Base-by-base conservation (phyloP, 2,329 filamentous ascomycete species). In the Pestalotiopsis sp. region DNA sequence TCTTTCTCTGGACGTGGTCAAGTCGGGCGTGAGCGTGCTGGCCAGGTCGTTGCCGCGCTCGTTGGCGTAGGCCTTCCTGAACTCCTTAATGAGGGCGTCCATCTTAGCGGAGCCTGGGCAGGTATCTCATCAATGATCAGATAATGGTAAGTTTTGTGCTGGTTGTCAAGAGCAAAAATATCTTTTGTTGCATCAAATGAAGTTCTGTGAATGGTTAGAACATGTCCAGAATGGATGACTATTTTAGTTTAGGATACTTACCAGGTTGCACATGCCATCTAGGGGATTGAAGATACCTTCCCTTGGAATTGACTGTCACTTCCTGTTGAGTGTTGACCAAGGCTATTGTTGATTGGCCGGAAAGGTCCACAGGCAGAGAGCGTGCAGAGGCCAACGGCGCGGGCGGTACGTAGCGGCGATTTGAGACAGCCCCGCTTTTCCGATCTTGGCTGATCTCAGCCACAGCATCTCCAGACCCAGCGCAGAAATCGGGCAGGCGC, bases 11-110 rank as follows among this genome's bases (percentile, higher is more conserved):
- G 93, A 84, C 61, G 87, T 74, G 3, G 92, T 88, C 63, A 92
- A 80, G 69, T 92, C 85, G 45, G 95, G 95, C 14, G 88, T 91
- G 69, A 98, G 83, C 11, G 92, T 92, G 69, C 88, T 87, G 23
- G 94, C 92, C 49, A 98, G 87, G 63, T 86, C 85, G 74, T 92
- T 91, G 69, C 94, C 94, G 77, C 93, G 89, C 68, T 86, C 85
- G 38, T 82, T 80, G 62, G 83, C 80, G 75, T 94, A 87, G 52
- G 93, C 93, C 68, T 87, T 82, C 67, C 88, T 89, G 78, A 97
- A 97, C 69, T 93, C 89, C 57, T 85, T 82, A 75, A 97, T 92
- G 65, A 96, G 83, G 65, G 85, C 82, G 76, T 95, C 90, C 94
- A 97, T 95, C 67, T 72, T 80, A 14, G 52, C 13, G 52, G 27